phyloP scores from a whole-genome alignment of 2,329 filamentous ascomycete species.

The Lasiodiplodia hormozganensis region DNA sequence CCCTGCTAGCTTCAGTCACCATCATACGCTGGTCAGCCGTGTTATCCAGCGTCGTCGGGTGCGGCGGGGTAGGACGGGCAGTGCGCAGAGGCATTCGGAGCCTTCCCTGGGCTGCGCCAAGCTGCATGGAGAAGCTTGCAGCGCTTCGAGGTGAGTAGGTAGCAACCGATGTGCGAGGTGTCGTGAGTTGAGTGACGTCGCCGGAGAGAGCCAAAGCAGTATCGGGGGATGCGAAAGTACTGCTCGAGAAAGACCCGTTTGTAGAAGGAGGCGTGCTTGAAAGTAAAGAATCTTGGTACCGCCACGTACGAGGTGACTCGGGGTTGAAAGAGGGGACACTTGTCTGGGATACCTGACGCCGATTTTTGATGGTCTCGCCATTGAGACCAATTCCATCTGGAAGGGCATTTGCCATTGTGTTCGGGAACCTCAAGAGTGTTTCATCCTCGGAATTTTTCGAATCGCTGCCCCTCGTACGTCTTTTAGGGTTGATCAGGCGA shows the following conservation, averaged over 20 bases:
- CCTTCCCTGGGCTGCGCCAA: conserved; percentile 30
- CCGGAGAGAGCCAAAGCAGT: conserved; percentile 19
- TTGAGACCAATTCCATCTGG: conserved; percentile 9
- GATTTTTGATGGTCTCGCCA: conserved; percentile 16
- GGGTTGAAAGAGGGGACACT: conserved; percentile 23
- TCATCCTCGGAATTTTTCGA: conserved; percentile 1
- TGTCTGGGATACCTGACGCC: conserved; percentile 10
- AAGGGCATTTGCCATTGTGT: not conserved
- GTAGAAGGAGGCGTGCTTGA: conserved; percentile 25
- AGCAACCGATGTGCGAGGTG: conserved; percentile 23
- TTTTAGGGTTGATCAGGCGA: conserved; percentile 21
- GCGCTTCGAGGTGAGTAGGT: conserved; percentile 25
- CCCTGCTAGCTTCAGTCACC: conserved; percentile 34
- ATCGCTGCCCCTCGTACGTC: conserved; percentile 15
- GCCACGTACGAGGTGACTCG: conserved; percentile 19
- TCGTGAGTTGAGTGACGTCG: conserved; percentile 17
- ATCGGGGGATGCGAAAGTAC: conserved; percentile 26
- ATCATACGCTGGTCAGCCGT: conserved; percentile 38
- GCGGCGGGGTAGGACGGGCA: conserved; percentile 35
- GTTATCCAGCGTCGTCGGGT: conserved; percentile 40
- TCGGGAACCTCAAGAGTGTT: not conserved
- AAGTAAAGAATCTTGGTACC: conserved; percentile 5
- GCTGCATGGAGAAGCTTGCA: conserved; percentile 25
- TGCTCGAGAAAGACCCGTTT: conserved; percentile 27
- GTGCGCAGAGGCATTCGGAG: conserved; percentile 39